phyloP scores from a whole-genome alignment of 2,329 filamentous ascomycete species.

The Cladosporium austrohemisphaericum region DNA sequence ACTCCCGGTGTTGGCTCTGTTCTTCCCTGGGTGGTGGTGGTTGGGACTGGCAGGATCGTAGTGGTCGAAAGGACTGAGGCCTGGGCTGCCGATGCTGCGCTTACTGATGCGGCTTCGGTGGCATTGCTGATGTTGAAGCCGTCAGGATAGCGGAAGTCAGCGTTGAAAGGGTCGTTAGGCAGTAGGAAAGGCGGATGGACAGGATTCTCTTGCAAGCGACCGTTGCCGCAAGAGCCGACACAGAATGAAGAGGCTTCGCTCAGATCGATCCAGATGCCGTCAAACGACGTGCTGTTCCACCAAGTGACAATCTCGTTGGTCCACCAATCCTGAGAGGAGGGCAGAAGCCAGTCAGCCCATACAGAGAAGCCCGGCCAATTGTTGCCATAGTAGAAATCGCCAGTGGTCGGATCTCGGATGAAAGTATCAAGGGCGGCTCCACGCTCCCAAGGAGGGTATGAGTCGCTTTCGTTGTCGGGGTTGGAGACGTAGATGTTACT shows the following conservation, averaged over 20 bases:
- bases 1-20: slow-evolving; percentile 26
- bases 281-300: slow-evolving; percentile 20
- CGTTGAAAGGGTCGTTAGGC: slow-evolving; percentile 18
- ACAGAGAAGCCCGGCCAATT: slow-evolving; percentile 22
- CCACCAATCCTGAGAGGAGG: slow-evolving; percentile 24
- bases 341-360: slow-evolving; percentile 24
- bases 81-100: slow-evolving; percentile 20
- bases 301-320: slow-evolving; percentile 21
- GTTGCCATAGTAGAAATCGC: slow-evolving; percentile 33
- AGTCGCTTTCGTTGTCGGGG: slow-evolving; percentile 57
- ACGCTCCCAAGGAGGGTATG: slow-evolving; percentile 48
- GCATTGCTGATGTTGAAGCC: slow-evolving; percentile 28
- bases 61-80: slow-evolving; percentile 20
- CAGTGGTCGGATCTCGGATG: slow-evolving; percentile 53
- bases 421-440: slow-evolving; percentile 50
- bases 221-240: slow-evolving; percentile 24
- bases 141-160: slow-evolving; percentile 35
- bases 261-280: slow-evolving; percentile 29
- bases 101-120: slow-evolving; percentile 27
- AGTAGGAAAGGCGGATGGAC: slow-evolving; percentile 22
- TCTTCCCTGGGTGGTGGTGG: slow-evolving; percentile 20
- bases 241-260: slow-evolving; percentile 25
- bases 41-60: slow-evolving; percentile 20
- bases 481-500: slow-evolving; percentile 65
- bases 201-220: slow-evolving; percentile 20